These are phyloP conservation scores for Dissoconium aciculare DNA, from an alignment of 2,329 filamentous ascomycete genomes.

Conservation along the genomic window DNA sequence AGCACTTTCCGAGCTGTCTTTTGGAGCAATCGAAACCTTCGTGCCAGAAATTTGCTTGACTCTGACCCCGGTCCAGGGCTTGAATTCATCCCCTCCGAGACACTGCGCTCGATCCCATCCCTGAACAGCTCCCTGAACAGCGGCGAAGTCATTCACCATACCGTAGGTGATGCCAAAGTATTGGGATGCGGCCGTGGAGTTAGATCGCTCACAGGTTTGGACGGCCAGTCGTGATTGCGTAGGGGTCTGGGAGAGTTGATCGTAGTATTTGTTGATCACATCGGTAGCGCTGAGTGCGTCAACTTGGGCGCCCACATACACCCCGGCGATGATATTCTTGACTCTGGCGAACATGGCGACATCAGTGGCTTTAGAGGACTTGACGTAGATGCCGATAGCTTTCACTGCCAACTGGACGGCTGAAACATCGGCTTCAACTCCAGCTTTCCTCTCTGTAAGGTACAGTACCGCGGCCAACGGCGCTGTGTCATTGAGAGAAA, in stretches of 20 bases:
- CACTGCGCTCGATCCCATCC: constrained; percentile 6
- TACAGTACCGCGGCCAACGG: not conserved
- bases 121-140: constrained; percentile 4
- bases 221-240: no score
- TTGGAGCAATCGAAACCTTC: constrained; percentile 3
- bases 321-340: constrained; percentile 1
- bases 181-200: constrained; percentile 4
- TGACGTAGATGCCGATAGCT: no score
- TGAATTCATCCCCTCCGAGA: constrained; percentile 1
- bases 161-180: constrained; percentile 4
- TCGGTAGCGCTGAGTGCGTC: constrained; percentile 3
- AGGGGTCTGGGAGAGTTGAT: constrained; percentile 3
- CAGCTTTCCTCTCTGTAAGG: not conserved
- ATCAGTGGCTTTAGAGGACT: not conserved
- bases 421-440: no score
- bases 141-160: not conserved
- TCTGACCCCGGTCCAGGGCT: constrained; percentile 1
- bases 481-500: no score
- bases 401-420: no score
- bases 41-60: constrained; percentile 3
- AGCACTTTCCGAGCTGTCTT: not conserved
- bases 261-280: constrained; percentile 1
- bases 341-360: constrained; percentile 1
- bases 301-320: constrained; percentile 4
- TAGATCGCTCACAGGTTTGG: constrained; percentile 5